These are phyloP conservation scores for Penicillium psychrofluorescens DNA, from an alignment of 495 filamentous ascomycete species.

Conservation along the genomic window DNA sequence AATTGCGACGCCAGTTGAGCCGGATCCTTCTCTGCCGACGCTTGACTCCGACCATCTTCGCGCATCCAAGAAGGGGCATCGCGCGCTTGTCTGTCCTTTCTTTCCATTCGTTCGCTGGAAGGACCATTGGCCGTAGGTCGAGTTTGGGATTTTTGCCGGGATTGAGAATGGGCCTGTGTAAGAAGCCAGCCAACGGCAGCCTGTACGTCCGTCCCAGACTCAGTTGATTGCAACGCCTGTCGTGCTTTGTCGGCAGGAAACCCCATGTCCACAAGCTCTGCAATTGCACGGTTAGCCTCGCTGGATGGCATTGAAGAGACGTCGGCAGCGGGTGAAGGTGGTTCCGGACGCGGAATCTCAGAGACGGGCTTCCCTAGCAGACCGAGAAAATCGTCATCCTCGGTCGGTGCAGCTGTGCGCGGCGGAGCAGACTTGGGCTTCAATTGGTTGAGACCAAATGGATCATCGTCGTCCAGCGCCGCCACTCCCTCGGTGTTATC, in stretches of 20 bases:
- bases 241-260: slow-evolving; percentile 76
- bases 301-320: slow-evolving; percentile 34
- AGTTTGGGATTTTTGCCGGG: slow-evolving; percentile 49
- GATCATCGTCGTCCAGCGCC: slow-evolving; percentile 59
- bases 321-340: slow-evolving; percentile 28
- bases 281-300: slow-evolving; percentile 73
- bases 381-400: slow-evolving; percentile 84
- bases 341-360: slow-evolving; percentile 49
- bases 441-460: slow-evolving; percentile 75
- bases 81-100: slow-evolving; percentile 30
- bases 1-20: slow-evolving; percentile 74
- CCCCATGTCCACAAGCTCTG: slow-evolving; percentile 91
- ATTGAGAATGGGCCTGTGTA: slow-evolving; percentile 78
- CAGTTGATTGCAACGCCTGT: slow-evolving; percentile 69
- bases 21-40: slow-evolving; percentile 63
- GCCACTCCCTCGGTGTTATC: slow-evolving; percentile 13
- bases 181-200: slow-evolving; percentile 84
- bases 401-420: slow-evolving; percentile 22
- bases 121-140: slow-evolving; percentile 22
- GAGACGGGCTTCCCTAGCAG: slow-evolving; percentile 82
- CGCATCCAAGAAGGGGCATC: slow-evolving; percentile 33
- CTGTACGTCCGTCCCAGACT: slow-evolving; percentile 74
- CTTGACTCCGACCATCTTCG: slow-evolving; percentile 49
- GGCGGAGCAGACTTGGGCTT: slow-evolving; percentile 34
- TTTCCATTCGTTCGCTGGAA: slow-evolving; percentile 25